Evolutionary conservation across 345 rosid genomes (phyloP).

Genomic region (Gossypium stocksii): DNA sequence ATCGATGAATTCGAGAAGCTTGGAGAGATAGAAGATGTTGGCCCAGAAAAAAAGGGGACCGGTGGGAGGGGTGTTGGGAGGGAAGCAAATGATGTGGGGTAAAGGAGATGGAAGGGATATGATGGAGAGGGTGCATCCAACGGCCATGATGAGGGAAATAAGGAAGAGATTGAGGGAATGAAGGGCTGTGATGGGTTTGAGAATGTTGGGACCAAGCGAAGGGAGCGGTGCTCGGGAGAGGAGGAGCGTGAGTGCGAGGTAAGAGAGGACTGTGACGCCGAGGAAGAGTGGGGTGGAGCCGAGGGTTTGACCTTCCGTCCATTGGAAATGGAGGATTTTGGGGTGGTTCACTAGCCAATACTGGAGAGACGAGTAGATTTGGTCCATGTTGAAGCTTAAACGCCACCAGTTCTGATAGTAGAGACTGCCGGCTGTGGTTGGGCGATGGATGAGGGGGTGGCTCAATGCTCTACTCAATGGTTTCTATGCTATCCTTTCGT

Average conservation of each 20-base stretch:
- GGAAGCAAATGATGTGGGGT: constrained; percentile 44
- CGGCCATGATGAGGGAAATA: constrained; percentile 65
- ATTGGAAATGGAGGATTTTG: constrained; percentile 44
- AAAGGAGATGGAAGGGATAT: constrained; percentile 15
- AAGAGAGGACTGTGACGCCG: constrained; percentile 35
- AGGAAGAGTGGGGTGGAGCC: constrained; percentile 63
- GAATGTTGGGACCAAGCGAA: constrained; percentile 31
- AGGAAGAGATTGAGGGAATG: constrained; percentile 62
- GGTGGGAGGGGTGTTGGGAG: constrained; percentile 27
- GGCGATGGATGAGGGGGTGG: neutral
- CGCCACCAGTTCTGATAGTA: neutral
- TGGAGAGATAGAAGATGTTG: constrained; percentile 63
- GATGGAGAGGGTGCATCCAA: constrained; percentile 58
- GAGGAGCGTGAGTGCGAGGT: constrained; percentile 52
- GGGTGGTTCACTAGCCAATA: constrained; percentile 71
- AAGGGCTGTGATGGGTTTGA: constrained; percentile 66
- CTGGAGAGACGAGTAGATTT: constrained; percentile 26
- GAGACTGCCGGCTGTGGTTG: neutral
- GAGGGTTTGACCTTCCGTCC: constrained; percentile 50
- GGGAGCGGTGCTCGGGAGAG: constrained; percentile 34
- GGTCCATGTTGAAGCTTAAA: constrained; percentile 6
- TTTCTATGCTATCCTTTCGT: neutral
- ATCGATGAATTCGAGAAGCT: constrained; percentile 56
- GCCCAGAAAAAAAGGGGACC: constrained; percentile 79
- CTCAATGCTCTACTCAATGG: neutral